Base-by-base conservation (phyloP, 352 stramenopile genomes). In the Phytophthora sojae region DNA sequence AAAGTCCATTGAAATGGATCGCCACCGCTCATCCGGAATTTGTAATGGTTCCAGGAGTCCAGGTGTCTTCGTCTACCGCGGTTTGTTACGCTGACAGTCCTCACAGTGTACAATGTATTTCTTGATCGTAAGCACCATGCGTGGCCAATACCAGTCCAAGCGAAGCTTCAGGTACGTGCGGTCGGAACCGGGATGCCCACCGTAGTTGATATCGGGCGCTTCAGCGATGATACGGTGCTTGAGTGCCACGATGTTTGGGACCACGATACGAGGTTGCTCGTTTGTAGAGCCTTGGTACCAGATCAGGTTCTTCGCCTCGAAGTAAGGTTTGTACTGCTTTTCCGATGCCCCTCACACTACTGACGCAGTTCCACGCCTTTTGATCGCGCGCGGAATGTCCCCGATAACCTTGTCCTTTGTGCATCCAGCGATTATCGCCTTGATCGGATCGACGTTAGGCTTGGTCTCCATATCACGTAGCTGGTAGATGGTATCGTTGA, bases 21-120 rank as follows among this genome's bases (percentile, higher is more conserved):
- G n/a, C n/a, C n/a, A n/a, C n/a, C n/a, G n/a, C n/a, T n/a, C n/a
- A n/a, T 62, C 56, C 21, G 56, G 56, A 62, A 57, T 65, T 29
- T 57, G 44, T 26, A 51, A 53, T 17, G 49, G 49, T 17, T 56
- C 58, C 58, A 65, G 29, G 1, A 57, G 26, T 23, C 45, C 58
- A 5, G 44, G 45, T 19, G 58, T 51, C 44, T 65, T 57, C 45
- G 58, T 19, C 6, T 57, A 30, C 3, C 49, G 42, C 6, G 58
- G 35, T 25, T 65, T 57, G 26, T 65, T 65, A 4, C 58, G 58
- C 37, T 26, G 26, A 3, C 58, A 65, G 29, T 57, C 58, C n/a
- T 65, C 56, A 23, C 58, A 65, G n/a, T 65, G n/a, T n/a, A n/a
- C n/a, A 6, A 65, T 57, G 29, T 57, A 65, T 26, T 57, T 57